Base-by-base conservation (phyloP, 2,329 filamentous ascomycete genomes). In the Gnomoniopsis sp. region DNA sequence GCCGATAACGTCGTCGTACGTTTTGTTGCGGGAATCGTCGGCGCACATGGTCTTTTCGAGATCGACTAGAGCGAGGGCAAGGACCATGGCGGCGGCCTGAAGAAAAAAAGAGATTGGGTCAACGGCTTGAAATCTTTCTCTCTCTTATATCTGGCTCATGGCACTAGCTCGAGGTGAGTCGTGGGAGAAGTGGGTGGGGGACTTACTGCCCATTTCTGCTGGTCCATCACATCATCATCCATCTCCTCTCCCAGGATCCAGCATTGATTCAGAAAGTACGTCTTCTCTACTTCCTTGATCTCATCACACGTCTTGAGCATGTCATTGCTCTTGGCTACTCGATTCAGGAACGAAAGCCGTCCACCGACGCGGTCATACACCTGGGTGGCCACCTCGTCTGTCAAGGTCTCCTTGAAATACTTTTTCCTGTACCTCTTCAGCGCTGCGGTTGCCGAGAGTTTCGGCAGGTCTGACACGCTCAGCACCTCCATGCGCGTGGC, bases 401-500 rank as follows among this genome's bases (percentile, higher is more conserved):
- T 70, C 0, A 85, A 77, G 0, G 76, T 71, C 69, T 96, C 86
- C 21, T 79, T 74, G 66, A 87, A 90, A 74, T 96, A 96, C 62
- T 87, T 89, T 62, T 80, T 75, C n/a, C 95, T 88, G 71, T 96
- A 97, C 65, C 86, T 88, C 59, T 82, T 79, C 30, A 99, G 78
- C 0, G 95, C 93, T 23, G 79, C 77, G 61, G 96, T 83, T 3
- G 95, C 93, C 67, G 89, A 86, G 12, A 78, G 72, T 71, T 93
- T 96, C 53, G 89, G 85, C 7, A 99, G 78, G 72, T 99, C 95
- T 4, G 84, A 82, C 46, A 99, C 87, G 10, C 91, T 86, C 41
- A 96, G 88, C 4, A 99, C 89, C 69, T 97, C 93, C 91, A 99
- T 96, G 49, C 95, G 86, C 2, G 93, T 96, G 3, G 92, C 91